These are phyloP conservation scores for Suhomyces taliae DNA, from an alignment of 1,139 yeast species.

Conservation along the genomic window DNA sequence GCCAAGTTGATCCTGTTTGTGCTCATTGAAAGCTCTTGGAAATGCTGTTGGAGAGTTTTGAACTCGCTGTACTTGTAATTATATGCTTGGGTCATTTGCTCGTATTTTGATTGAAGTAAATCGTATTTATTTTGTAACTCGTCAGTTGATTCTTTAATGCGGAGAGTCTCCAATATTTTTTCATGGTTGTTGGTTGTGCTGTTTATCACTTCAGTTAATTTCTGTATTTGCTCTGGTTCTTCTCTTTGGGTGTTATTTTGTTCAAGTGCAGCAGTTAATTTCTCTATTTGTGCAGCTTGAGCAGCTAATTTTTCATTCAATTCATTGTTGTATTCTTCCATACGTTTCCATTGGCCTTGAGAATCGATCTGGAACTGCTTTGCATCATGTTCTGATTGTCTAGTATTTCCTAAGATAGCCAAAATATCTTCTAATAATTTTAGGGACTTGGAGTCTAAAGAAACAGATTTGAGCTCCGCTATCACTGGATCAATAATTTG, in stretches of 20 bases:
- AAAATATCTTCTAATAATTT: slow-evolving; percentile 22
- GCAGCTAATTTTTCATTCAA: neutral
- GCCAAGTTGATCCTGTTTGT: slow-evolving; percentile 11
- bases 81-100: slow-evolving; percentile 25
- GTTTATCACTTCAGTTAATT: no score
- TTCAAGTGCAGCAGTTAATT: neutral
- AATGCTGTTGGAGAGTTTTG: slow-evolving; percentile 25
- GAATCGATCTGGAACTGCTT: slow-evolving; percentile 5
- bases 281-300: neutral
- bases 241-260: neutral
- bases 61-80: slow-evolving; percentile 28
- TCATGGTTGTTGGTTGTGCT: neutral
- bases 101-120: slow-evolving; percentile 21
- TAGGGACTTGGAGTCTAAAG: slow-evolving; percentile 22
- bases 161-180: neutral
- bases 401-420: slow-evolving; percentile 7
- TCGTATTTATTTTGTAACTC: slow-evolving; percentile 9
- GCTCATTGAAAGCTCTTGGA: slow-evolving; percentile 19
- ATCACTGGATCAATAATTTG: slow-evolving; percentile 28
- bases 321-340: neutral
- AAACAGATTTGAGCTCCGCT: slow-evolving; percentile 25
- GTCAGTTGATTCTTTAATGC: slow-evolving; percentile 2
- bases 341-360: neutral
- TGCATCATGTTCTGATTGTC: slow-evolving; percentile 5
- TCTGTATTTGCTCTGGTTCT: neutral